phyloP scores from a whole-genome alignment of 352 stramenopile genomes.

The Globisporangium emineosum region DNA sequence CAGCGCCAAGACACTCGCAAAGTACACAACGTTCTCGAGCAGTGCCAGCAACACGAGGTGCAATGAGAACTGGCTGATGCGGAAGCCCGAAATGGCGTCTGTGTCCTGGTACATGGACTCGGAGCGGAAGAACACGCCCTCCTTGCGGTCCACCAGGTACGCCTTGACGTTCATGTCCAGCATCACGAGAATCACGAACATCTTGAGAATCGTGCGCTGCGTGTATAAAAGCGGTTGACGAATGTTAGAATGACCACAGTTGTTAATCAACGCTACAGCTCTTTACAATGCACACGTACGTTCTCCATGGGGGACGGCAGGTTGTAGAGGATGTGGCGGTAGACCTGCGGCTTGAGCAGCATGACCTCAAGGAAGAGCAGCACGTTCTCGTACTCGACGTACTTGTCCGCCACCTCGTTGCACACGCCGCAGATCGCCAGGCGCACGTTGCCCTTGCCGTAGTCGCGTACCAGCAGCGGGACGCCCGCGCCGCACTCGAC shows the following conservation, averaged over 20 bases:
- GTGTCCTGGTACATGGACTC: slow-evolving; percentile 59
- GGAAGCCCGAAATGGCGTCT: slow-evolving; percentile 41
- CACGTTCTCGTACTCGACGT: slow-evolving; percentile 86
- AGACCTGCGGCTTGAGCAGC: slow-evolving; percentile 81
- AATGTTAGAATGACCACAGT: not conserved
- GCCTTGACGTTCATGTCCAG: slow-evolving; percentile 87
- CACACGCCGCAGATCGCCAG: slow-evolving; percentile 67
- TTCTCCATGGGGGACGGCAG: slow-evolving; percentile 41
- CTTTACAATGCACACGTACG: slow-evolving; percentile 2
- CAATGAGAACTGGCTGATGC: slow-evolving; percentile 74
- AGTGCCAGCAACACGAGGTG: slow-evolving; percentile 70
- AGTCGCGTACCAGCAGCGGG: slow-evolving; percentile 71
- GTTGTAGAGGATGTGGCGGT: slow-evolving; percentile 85
- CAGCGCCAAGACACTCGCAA: slow-evolving; percentile 40
- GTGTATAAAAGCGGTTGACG: not conserved
- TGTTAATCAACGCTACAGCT: not conserved
- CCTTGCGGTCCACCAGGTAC: slow-evolving; percentile 67
- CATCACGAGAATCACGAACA: slow-evolving; percentile 78
- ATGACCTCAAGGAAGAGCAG: slow-evolving; percentile 86
- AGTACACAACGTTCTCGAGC: slow-evolving; percentile 70
- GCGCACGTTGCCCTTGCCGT: slow-evolving; percentile 82
- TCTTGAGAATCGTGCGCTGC: slow-evolving; percentile 59
- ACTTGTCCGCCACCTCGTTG: slow-evolving; percentile 80
- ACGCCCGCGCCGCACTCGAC: slow-evolving; percentile 76
- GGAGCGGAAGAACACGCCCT: slow-evolving; percentile 52